A percentile compares a stretch with the other conserved stretches of the same genome.
These are phyloP conservation scores for Usnea hakonensis DNA, from an alignment of 495 filamentous ascomycete species.

Conservation along the genomic window DNA sequence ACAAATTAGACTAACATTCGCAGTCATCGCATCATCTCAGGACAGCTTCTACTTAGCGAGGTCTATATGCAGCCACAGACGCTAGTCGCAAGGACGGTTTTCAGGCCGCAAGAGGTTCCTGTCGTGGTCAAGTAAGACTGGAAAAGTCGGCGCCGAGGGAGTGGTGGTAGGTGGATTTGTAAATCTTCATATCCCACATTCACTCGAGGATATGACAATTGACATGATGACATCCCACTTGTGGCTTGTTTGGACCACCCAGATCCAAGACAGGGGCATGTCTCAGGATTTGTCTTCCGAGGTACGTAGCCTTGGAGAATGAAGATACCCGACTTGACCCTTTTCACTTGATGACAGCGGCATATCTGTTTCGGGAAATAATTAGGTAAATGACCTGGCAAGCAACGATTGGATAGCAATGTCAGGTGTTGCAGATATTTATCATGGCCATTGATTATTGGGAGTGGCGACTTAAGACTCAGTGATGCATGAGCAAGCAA, in stretches of 20 bases:
- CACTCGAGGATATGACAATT: neutral
- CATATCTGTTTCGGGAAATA: too few relatives aligned
- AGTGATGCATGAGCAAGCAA: too few relatives aligned
- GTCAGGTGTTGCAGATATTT: too few relatives aligned
- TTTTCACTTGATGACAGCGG: neutral
- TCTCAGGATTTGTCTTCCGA: neutral
- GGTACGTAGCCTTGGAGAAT: neutral
- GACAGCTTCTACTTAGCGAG: neutral
- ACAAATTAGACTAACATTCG: neutral
- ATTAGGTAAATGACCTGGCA: neutral
- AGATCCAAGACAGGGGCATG: neutral
- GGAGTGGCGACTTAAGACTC: too few relatives aligned
- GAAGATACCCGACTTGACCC: neutral
- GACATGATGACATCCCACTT: neutral
- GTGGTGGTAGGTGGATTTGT: too few relatives aligned
- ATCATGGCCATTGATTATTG: too few relatives aligned
- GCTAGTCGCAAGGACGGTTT: constrained; percentile 4
- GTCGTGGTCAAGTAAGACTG: neutral
- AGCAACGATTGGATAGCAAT: neutral
- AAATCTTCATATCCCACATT: neutral
- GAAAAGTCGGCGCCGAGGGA: neutral
- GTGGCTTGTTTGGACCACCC: neutral
- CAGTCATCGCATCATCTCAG: neutral
- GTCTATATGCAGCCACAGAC: constrained; percentile 10
- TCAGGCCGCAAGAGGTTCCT: neutral